Evolutionary conservation across 2,329 filamentous ascomycete species (phyloP).

Genomic region (Curvularia eragrostidis): DNA sequence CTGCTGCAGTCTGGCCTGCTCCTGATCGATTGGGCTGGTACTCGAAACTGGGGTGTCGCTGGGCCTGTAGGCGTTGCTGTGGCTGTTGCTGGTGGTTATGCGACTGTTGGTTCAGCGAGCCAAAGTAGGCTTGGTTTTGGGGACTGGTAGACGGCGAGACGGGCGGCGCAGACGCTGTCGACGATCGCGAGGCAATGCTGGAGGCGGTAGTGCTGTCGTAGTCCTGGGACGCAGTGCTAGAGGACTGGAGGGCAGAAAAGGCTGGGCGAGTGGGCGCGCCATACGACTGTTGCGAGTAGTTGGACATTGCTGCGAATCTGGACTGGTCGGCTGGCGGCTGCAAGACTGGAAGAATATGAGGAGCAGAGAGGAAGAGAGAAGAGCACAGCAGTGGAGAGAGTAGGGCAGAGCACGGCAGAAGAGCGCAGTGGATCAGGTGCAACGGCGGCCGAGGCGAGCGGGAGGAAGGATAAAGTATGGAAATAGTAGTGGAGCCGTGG

Average conservation of each 20-base stretch:
- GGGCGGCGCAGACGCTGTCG: conserved; percentile 42
- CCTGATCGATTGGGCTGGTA: conserved; percentile 46
- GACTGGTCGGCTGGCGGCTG: not conserved
- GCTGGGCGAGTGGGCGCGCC: conserved; percentile 36
- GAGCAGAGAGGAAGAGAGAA: not conserved
- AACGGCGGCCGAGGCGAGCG: conserved; percentile 16
- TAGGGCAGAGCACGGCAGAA: not conserved
- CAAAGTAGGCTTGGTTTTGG: conserved; percentile 44
- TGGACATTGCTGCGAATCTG: conserved; percentile 27
- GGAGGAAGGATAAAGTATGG: conserved; percentile 28
- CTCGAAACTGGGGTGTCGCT: conserved; percentile 40
- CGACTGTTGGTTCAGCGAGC: conserved; percentile 35
- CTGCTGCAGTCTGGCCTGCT: conserved; percentile 48
- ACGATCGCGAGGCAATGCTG: conserved; percentile 47
- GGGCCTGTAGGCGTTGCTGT: conserved; percentile 39
- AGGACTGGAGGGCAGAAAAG: conserved; percentile 47
- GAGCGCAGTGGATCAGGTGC: conserved; percentile 4
- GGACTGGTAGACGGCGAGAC: conserved; percentile 45
- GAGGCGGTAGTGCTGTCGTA: conserved; percentile 54
- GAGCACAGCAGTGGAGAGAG: not conserved
- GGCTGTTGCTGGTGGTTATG: conserved; percentile 40
- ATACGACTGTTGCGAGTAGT: conserved; percentile 29
- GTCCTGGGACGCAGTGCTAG: conserved; percentile 39
- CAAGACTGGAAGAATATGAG: not conserved
- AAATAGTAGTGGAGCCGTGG: conserved; percentile 22